Evolutionary conservation across 2,329 filamentous ascomycete genomes (phyloP).

Genomic region (Coniochaeta prunicola): DNA sequence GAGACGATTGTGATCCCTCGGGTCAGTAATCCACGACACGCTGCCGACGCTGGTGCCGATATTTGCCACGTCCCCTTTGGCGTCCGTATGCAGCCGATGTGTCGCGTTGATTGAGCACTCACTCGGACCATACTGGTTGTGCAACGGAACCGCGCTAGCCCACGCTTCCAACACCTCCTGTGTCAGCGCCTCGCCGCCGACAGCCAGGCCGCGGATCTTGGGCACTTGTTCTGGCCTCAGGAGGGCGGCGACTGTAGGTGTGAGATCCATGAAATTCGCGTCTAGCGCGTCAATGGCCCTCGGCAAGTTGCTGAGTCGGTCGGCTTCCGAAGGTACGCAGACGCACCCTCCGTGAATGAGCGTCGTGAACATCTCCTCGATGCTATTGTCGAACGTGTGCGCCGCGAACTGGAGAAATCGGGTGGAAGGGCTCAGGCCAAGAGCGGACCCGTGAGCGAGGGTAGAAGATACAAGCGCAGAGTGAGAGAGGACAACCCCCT

Average conservation of each 20-base stretch:
- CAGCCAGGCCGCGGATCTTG: conserved; percentile 1
- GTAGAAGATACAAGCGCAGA: conserved; percentile 14
- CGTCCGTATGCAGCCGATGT: conserved; percentile 17
- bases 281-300: conserved; percentile 9
- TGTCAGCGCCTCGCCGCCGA: background rate
- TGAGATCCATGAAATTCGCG: conserved; percentile 8
- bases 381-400: conserved; percentile 22
- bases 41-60: conserved; percentile 42
- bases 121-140: conserved; percentile 5
- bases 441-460: conserved; percentile 9
- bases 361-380: conserved; percentile 13
- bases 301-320: conserved; percentile 26
- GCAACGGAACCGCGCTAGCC: conserved; percentile 3
- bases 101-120: conserved; percentile 9
- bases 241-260: conserved; percentile 4
- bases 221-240: conserved; percentile 6
- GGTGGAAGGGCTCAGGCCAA: conserved; percentile 14
- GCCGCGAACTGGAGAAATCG: conserved; percentile 25
- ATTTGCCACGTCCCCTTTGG: conserved; percentile 21
- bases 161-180: too few relatives aligned
- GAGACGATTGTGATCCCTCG: conserved; percentile 36
- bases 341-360: conserved; percentile 20
- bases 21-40: conserved; percentile 40
- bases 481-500: conserved; percentile 22
- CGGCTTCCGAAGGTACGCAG: conserved; percentile 28